Conservation (phyloP, 2,329 filamentous ascomycete species). For the Hirsutella rhossiliensis region DNA sequence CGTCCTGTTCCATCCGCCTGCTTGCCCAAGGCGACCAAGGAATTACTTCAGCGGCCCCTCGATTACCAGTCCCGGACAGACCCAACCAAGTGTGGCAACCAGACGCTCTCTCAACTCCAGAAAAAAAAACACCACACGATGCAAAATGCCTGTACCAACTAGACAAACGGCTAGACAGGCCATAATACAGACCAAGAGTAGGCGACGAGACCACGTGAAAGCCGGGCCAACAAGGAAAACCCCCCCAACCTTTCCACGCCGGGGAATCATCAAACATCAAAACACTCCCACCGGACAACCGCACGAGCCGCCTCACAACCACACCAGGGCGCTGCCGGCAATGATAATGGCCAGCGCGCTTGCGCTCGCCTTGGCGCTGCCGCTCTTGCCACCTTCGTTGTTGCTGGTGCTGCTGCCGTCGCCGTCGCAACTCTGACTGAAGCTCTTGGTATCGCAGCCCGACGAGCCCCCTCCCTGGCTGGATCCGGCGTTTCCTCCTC, state of each 20-base stretch:
- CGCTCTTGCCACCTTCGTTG: conserved; percentile 18
- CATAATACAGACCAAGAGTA: too few species aligned
- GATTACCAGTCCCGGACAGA: too few species aligned
- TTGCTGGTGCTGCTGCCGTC: conserved; percentile 5
- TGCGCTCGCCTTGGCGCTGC: conserved; percentile 17
- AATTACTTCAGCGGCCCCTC: too few species aligned
- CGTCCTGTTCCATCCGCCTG: too few species aligned
- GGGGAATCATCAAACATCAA: neutral
- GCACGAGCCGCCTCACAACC: conserved; percentile 13
- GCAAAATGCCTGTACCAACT: too few species aligned
- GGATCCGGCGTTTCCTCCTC: conserved; percentile 9
- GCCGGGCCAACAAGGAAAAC: neutral
- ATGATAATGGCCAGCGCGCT: conserved; percentile 26
- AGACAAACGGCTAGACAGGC: too few species aligned
- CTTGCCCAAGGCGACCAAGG: too few species aligned
- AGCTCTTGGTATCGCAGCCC: conserved; percentile 23
- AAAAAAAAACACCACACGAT: neutral
- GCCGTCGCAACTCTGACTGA: conserved; percentile 26
- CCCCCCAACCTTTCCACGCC: too few species aligned
- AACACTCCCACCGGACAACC: neutral
- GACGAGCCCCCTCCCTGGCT: conserved; percentile 5
- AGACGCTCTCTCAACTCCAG: neutral
- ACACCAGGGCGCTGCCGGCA: conserved; percentile 21
- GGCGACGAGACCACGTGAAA: too few species aligned
- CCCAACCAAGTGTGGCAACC: too few species aligned